phyloP scores from a whole-genome alignment of 441 rosid species.

The Rhodomyrtus psidioides region DNA sequence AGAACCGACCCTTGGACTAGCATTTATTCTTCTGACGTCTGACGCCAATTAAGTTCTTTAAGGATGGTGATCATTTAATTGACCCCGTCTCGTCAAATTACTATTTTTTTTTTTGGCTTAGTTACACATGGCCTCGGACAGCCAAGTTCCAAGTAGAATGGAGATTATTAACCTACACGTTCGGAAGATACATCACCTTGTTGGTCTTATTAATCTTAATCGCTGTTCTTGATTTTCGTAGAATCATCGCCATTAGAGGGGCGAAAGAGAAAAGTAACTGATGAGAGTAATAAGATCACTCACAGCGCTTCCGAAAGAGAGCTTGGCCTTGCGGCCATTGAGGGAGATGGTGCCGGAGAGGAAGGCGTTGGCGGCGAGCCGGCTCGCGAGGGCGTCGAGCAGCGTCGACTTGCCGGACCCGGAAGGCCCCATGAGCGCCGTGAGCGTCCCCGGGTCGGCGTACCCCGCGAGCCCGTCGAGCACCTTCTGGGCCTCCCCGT shows the following conservation, averaged over 20 bases:
- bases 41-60: not conserved
- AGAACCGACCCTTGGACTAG: not conserved
- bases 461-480: conserved; percentile 83
- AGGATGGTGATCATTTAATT: not conserved
- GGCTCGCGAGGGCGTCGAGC: conserved; percentile 85
- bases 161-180: not conserved
- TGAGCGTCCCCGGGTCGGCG: conserved; percentile 82
- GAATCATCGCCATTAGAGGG: not conserved
- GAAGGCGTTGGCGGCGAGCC: conserved; percentile 90
- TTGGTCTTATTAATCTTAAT: not conserved
- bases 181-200: not conserved
- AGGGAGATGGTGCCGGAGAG: conserved; percentile 87
- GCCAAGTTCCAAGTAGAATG: not conserved
- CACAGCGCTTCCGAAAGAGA: conserved; percentile 93
- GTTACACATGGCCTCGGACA: not conserved
- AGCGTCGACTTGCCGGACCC: conserved; percentile 96
- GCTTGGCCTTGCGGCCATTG: conserved; percentile 90
- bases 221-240: not conserved
- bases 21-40: not conserved
- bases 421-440: conserved; percentile 97
- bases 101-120: not conserved
- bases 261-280: not conserved
- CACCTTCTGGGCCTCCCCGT: conserved; percentile 79
- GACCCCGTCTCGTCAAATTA: not conserved
- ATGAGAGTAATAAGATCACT: conserved; percentile 11